These are phyloP conservation scores for Amphirosellinia nigrospora DNA, from an alignment of 495 filamentous ascomycete genomes.

Conservation along the genomic window DNA sequence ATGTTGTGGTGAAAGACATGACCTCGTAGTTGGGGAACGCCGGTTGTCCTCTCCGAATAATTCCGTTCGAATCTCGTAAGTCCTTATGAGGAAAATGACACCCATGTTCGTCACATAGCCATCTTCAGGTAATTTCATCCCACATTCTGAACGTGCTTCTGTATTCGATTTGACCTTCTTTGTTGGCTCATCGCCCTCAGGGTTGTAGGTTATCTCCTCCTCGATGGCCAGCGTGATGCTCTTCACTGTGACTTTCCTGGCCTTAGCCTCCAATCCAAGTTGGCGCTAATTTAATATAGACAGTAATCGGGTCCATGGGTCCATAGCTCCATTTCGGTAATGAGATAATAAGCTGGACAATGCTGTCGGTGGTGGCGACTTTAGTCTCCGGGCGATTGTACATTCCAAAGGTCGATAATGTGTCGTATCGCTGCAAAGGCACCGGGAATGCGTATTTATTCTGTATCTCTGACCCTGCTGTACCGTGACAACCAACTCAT, in stretches of 20 bases:
- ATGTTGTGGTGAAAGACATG: conserved; percentile 90
- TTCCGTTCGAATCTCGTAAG: conserved; percentile 83
- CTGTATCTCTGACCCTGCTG: conserved; percentile 87
- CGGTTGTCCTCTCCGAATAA: conserved; percentile 81
- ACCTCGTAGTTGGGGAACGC: conserved; percentile 90
- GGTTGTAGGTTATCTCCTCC: conserved; percentile 96
- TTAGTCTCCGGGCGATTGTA: conserved; percentile 94
- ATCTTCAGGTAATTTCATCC: conserved; percentile 80
- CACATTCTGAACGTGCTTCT: conserved; percentile 81
- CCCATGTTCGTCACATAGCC: conserved; percentile 93
- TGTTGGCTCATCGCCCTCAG: conserved; percentile 95
- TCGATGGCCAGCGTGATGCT: conserved; percentile 94
- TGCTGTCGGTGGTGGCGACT: conserved; percentile 82
- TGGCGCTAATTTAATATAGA: conserved; percentile 90
- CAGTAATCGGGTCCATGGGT: conserved; percentile 90
- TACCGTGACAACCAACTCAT: conserved; percentile 94
- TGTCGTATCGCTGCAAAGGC: conserved; percentile 91
- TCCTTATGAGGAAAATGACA: conserved; percentile 93
- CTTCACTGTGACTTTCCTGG: conserved; percentile 89
- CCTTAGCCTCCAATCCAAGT: conserved; percentile 87
- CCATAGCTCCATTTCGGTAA: conserved; percentile 97
- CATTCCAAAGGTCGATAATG: conserved; percentile 98
- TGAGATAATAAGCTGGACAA: conserved; percentile 89
- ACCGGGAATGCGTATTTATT: conserved; percentile 92
- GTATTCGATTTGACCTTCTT: conserved; percentile 88